Percentiles rank a stretch among this genome's conserved stretches.
These are phyloP conservation scores for Gaertneriomyces semiglobifer DNA, from an alignment of 192 early-diverging fungal genomes.

Conservation along the genomic window DNA sequence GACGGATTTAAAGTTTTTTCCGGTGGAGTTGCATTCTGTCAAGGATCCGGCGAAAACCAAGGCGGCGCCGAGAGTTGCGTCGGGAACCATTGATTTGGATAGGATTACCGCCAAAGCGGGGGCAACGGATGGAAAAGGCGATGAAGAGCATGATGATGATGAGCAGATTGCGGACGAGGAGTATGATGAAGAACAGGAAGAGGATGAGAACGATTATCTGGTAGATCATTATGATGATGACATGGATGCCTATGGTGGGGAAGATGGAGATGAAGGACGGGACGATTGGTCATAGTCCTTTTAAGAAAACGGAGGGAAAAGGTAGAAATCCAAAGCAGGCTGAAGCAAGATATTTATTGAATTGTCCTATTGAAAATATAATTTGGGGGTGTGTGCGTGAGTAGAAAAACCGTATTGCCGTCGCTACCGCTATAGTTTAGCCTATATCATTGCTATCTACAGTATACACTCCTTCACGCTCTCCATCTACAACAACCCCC, in stretches of 20 bases:
- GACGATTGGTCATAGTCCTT: no score
- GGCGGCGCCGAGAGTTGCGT: not conserved
- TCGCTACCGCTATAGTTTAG: not conserved
- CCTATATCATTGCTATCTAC: slow-evolving; percentile 6
- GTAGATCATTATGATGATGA: slow-evolving; percentile 28
- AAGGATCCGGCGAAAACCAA: slow-evolving; percentile 11
- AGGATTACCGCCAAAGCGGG: slow-evolving; percentile 4
- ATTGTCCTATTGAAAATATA: no score
- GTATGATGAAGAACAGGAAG: slow-evolving; percentile 22
- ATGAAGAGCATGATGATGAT: slow-evolving; percentile 14
- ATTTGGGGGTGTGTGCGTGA: no score
- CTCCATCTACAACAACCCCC: slow-evolving; percentile 34
- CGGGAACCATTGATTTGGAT: slow-evolving; percentile 6
- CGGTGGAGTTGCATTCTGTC: slow-evolving; percentile 23
- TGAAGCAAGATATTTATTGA: no score
- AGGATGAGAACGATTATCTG: slow-evolving; percentile 23
- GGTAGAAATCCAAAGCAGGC: no score
- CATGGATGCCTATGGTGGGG: slow-evolving; percentile 18
- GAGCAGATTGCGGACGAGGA: slow-evolving; percentile 21
- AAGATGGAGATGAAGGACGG: not conserved
- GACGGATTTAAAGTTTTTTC: slow-evolving; percentile 23
- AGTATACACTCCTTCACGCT: slow-evolving; percentile 23
- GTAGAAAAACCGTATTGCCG: no score
- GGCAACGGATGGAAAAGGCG: not conserved
- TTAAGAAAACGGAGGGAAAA: no score